phyloP scores from a whole-genome alignment of 2,329 filamentous ascomycete genomes.

The Escovopsis weberi region DNA sequence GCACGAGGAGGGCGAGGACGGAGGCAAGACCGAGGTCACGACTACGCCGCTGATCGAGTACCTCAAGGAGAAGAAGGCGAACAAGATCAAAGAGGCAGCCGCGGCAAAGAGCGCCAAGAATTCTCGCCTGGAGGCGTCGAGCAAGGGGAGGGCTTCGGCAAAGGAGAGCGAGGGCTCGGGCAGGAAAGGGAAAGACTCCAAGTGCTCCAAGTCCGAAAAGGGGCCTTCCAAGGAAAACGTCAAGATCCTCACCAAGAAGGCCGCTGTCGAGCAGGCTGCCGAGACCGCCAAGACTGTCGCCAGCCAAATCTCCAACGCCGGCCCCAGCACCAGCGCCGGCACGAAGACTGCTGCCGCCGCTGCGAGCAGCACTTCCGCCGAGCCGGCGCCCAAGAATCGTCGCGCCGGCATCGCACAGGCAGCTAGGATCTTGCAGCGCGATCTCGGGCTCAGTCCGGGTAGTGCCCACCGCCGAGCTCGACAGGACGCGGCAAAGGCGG shows the following conservation, averaged over 20 bases:
- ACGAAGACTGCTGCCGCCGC: slow-evolving; percentile 15
- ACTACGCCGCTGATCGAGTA: slow-evolving; percentile 85
- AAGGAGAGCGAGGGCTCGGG: slow-evolving; percentile 36
- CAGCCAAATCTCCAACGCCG: slow-evolving; percentile 16
- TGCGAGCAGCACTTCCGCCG: not conserved
- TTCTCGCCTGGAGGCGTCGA: slow-evolving; percentile 36
- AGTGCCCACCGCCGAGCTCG: slow-evolving; percentile 47
- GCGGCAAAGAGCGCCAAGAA: slow-evolving; percentile 36
- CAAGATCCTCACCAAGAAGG: slow-evolving; percentile 48
- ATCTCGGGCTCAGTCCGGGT: slow-evolving; percentile 49
- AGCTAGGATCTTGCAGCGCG: slow-evolving; percentile 49
- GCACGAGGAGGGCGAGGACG: slow-evolving; percentile 26
- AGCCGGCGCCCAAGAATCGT: slow-evolving; percentile 30
- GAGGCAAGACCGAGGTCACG: slow-evolving; percentile 46
- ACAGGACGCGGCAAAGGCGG: slow-evolving; percentile 42
- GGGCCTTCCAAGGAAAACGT: slow-evolving; percentile 38
- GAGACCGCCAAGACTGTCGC: slow-evolving; percentile 30
- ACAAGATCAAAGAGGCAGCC: slow-evolving; percentile 42
- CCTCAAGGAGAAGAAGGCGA: slow-evolving; percentile 82
- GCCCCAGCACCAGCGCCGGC: slow-evolving; percentile 13
- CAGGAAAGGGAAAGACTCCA: slow-evolving; percentile 51
- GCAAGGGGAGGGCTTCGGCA: slow-evolving; percentile 30
- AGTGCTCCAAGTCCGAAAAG: slow-evolving; percentile 38
- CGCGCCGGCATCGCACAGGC: slow-evolving; percentile 48
- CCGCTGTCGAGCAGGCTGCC: slow-evolving; percentile 32